Evolutionary conservation across 2,329 filamentous ascomycete species (phyloP), one percentile per base, ranked within the genome.

Genomic region (Myriangium duriaei): DNA sequence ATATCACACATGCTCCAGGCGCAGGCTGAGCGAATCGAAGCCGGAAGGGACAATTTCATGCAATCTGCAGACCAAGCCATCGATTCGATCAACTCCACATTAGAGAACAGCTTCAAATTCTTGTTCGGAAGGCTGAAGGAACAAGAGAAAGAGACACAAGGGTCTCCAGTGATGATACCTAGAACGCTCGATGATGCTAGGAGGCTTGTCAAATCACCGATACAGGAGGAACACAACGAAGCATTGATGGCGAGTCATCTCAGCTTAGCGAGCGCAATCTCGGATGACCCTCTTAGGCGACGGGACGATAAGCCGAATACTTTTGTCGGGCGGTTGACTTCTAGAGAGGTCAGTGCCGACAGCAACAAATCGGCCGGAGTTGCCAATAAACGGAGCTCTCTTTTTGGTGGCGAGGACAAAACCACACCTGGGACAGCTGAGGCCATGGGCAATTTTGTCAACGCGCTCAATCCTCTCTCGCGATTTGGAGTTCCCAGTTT

Each of bases 31-130:
- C 81, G 83, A 3, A 71, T 95, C 39, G 88, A 93, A 55, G 81
- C 82, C 2, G 76, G 94, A 15, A 75, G 64, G 5, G 64, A 66
- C n/a, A 62, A 63, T 13, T 60, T 69, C 16, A 73, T 93, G 42
- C 86, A 73, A 48, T 87, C 85, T 1, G 91, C 91, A 9, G 91
- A 98, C 52, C 86, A 94, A 55, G 74, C 87, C 1, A 68, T 96
- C 46, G 93, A 95, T 54, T 92, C 79, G 24, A 94, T 98, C 47
- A 83, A 88, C 45, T 87, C 73, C 52, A 92, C 85, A 33, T 66
- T 96, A 3, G 87, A 88, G 42, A 86, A 84, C 51, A 95, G 86
- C 55, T 92, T 95, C 62, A 91, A 86, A 43, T 93, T 96, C 55
- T 65, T 98, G 15, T 76, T 98, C 39, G 88, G 88, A 11, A 83